Conservation (phyloP, 148 eudicot genomes). For the Chenopodium album region DNA sequence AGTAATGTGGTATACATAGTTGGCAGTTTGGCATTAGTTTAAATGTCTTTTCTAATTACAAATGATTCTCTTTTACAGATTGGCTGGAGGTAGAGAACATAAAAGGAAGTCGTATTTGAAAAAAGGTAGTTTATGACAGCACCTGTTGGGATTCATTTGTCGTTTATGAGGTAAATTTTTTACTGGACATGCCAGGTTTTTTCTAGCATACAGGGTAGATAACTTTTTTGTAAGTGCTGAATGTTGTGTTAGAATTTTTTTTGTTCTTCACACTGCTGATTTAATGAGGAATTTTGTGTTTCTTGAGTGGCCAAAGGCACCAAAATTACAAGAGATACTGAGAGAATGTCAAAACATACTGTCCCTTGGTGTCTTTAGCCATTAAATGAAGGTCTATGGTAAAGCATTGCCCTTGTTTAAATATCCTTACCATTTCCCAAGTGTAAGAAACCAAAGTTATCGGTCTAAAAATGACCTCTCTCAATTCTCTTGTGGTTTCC, state of each 20-base stretch:
- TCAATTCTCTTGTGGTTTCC: no score
- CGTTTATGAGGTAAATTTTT: neutral
- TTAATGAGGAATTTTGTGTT: neutral
- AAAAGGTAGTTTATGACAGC: conserved; percentile 51
- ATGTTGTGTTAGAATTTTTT: neutral
- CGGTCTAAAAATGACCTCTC: no score
- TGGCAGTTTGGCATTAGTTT: neutral
- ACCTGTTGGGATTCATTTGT: neutral
- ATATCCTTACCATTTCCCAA: no score
- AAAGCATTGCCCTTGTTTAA: no score
- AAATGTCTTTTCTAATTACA: neutral
- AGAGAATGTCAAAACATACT: neutral
- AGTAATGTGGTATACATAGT: neutral
- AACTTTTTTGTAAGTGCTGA: neutral
- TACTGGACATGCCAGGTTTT: neutral
- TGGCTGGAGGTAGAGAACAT: conserved; percentile 97
- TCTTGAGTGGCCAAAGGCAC: neutral
- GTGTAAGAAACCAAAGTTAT: no score
- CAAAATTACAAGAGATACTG: neutral
- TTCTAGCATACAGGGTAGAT: neutral
- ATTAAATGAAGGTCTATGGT: no score
- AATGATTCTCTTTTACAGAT: conserved; percentile 43
- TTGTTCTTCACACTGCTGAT: neutral
- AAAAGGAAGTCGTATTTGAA: conserved; percentile 87
- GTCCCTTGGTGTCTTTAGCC: no score